These are phyloP conservation scores for Penicillium canescens DNA, from an alignment of 495 filamentous ascomycete species.

Conservation along the genomic window DNA sequence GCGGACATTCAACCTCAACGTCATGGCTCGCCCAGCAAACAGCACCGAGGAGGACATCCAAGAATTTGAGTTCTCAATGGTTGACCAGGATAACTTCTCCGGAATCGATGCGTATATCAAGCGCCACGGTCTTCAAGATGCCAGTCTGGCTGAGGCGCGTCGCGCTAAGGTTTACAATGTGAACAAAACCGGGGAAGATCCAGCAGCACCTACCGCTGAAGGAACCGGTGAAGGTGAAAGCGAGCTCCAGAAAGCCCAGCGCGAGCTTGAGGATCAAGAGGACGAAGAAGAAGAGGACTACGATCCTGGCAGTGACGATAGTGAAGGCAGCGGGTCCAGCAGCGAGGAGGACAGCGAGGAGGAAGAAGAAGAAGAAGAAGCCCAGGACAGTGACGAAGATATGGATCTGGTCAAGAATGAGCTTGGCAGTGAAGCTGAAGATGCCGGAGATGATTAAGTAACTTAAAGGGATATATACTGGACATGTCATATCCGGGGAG, in stretches of 20 bases:
- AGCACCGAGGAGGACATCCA: constrained; percentile 50
- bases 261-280: constrained; percentile 60
- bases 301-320: constrained; percentile 77
- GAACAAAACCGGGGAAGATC: constrained; percentile 59
- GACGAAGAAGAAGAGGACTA: constrained; percentile 92
- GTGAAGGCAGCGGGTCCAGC: constrained; percentile 64
- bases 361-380: constrained; percentile 48
- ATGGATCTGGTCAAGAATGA: constrained; percentile 46
- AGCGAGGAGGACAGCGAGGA: constrained; percentile 53
- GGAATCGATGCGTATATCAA: constrained; percentile 86
- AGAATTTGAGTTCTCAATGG: constrained; percentile 83
- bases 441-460: constrained; percentile 28
- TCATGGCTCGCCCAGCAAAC: constrained; percentile 53
- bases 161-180: constrained; percentile 78
- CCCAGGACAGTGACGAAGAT: constrained; percentile 48
- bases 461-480: not conserved
- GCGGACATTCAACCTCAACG: constrained; percentile 89
- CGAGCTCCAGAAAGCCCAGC: constrained; percentile 69
- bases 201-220: constrained; percentile 25
- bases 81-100: constrained; percentile 80
- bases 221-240: constrained; percentile 49
- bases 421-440: constrained; percentile 43
- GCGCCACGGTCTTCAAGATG: constrained; percentile 79
- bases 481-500: not conserved
- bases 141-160: constrained; percentile 85